These are phyloP conservation scores for Phytophthora constricta DNA, from an alignment of 352 stramenopile species.

Conservation along the genomic window DNA sequence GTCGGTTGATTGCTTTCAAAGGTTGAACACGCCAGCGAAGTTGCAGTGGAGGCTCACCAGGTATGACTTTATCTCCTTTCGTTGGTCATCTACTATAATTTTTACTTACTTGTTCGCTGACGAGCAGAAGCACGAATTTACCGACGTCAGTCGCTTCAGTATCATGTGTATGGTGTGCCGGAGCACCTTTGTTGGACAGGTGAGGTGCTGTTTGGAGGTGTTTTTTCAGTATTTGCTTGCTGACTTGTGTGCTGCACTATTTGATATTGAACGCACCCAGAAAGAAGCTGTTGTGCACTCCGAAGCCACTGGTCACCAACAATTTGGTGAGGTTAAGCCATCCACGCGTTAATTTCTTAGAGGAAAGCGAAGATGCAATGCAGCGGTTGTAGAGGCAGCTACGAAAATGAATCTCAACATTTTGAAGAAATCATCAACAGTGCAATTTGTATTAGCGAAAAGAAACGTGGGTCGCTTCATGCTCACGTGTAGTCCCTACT, in stretches of 20 bases:
- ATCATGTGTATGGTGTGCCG: conserved; percentile 79
- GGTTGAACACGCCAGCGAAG: conserved; percentile 80
- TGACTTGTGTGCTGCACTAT: conserved; percentile 10
- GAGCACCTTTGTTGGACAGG: conserved; percentile 69
- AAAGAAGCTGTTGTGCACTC: conserved; percentile 70
- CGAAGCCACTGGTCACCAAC: conserved; percentile 65
- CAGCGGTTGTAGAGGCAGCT: too few relatives aligned
- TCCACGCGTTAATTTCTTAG: conserved; percentile 19
- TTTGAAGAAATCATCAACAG: too few relatives aligned
- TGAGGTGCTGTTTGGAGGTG: conserved; percentile 11
- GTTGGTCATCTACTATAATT: background rate
- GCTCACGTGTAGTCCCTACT: conserved; percentile 11
- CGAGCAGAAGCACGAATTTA: conserved; percentile 80
- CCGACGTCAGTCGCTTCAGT: conserved; percentile 72
- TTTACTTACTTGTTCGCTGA: background rate
- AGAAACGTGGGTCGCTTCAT: too few relatives aligned
- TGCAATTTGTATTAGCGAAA: too few relatives aligned
- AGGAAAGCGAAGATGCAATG: background rate
- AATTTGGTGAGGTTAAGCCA: conserved; percentile 74
- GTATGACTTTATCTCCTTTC: conserved; percentile 13
- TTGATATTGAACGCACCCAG: conserved; percentile 19
- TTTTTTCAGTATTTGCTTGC: background rate
- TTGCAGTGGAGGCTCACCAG: conserved; percentile 84
- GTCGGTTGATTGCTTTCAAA: conserved; percentile 18
- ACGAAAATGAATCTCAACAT: background rate